Conservation (phyloP, 208 protist species). For the Endotrypanum monterogeii region DNA sequence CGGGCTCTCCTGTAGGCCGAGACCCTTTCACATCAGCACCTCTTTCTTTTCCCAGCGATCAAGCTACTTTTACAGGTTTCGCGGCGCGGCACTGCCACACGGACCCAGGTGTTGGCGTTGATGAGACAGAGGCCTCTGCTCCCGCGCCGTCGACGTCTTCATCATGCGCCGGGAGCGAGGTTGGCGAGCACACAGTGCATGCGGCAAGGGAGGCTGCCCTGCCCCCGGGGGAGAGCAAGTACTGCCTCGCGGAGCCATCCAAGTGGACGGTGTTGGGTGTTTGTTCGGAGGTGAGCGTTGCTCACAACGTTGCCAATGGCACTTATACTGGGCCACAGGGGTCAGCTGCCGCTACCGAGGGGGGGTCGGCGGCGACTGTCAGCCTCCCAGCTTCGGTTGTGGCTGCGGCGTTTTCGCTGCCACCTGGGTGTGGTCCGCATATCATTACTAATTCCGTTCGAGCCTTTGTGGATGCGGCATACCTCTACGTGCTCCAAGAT, state of each 20-base stretch:
- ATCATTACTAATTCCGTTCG: conserved; percentile 40
- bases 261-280: conserved; percentile 21
- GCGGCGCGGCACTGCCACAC: neutral
- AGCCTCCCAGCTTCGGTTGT: neutral
- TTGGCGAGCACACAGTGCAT: neutral
- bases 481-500: conserved; percentile 32
- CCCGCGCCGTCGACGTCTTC: neutral
- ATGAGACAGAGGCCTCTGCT: neutral
- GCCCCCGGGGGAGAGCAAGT: neutral
- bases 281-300: conserved; percentile 10
- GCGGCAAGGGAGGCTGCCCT: neutral
- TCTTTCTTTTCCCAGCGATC: neutral
- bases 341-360: conserved; percentile 4
- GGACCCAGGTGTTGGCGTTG: neutral
- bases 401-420: conserved; percentile 14
- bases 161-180: conserved; percentile 4
- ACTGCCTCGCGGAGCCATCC: conserved; percentile 5
- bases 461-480: conserved; percentile 27
- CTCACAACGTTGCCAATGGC: conserved; percentile 14
- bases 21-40: neutral
- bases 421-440: conserved; percentile 32
- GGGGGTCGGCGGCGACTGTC: neutral
- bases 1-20: neutral
- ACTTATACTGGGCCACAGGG: conserved; percentile 13
- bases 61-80: neutral